Evolutionary conservation across 1,284 basidiomycete species (phyloP), one percentile per base, ranked within the genome.

Genomic region (Rhodofomes roseus): DNA sequence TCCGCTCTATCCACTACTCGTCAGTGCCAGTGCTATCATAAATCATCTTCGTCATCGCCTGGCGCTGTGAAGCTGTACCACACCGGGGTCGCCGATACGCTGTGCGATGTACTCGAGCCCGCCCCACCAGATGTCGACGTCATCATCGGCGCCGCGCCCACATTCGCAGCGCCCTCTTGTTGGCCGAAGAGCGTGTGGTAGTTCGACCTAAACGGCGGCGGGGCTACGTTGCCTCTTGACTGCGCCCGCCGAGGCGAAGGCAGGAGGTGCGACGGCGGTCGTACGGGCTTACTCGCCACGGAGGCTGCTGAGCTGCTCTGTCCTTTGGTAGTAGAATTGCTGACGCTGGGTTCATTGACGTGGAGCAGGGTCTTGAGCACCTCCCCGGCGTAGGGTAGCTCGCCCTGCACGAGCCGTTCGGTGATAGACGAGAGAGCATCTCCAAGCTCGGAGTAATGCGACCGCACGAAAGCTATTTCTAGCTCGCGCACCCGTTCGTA

Each of bases 401-500:
- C 57, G 9, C 67, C 67, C 16, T 60, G 20, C 1, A 63, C 57
- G 2, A 63, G 40, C 25, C 55, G 48, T 14, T 62, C 63, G 5
- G 63, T 56, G 29, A 59, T 46, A 18, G 46, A 34, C 1, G 56
- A 54, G 5, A 67, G 57, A 1, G 59, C 20, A 4, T 37, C n/a
- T 22, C 60, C 62, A 1, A 67, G 43, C 3, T 56, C 55, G 4
- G 43, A 31, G 36, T 64, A 64, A 25, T 64, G 50, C 20, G 50
- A 43, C 16, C 61, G 59, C 2, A 68, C n/a, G 37, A 55, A 64
- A 1, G 60, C 59, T 14, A 66, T 63, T 5, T 66, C 66, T 25
- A 66, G 53, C 11, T 66, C 64, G 18, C 60, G 63, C 14, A 68
- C 52, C 11, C 50, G 34, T 18, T 64, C 61, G 29, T 68, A 68